phyloP scores from a whole-genome alignment of 2,329 filamentous ascomycete species.

The Chlorencoelia australis region DNA sequence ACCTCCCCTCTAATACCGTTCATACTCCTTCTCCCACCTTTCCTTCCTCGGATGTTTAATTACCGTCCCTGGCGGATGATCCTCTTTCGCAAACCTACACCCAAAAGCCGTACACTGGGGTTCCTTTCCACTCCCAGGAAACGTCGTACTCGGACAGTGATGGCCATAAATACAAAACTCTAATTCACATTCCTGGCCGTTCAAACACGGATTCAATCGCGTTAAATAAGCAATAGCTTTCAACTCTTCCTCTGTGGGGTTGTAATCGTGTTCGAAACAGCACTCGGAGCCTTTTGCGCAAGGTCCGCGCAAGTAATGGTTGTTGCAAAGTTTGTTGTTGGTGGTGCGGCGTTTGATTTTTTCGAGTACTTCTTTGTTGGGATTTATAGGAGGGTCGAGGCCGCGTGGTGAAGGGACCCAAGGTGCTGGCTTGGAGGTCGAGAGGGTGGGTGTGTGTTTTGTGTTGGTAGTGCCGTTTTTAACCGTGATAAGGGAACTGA shows the following conservation, averaged over 20 bases:
- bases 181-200: slow-evolving; percentile 46
- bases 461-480: slow-evolving; percentile 13
- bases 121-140: slow-evolving; percentile 23
- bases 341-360: slow-evolving; percentile 46
- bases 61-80: slow-evolving; percentile 45
- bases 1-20: slow-evolving; percentile 8
- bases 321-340: slow-evolving; percentile 50
- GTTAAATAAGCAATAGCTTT: slow-evolving; percentile 46
- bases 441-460: slow-evolving; percentile 7
- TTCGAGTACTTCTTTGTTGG: slow-evolving; percentile 39
- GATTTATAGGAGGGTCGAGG: slow-evolving; percentile 40
- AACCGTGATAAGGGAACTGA: slow-evolving; percentile 7
- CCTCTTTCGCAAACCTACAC: slow-evolving; percentile 43
- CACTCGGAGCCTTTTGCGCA: slow-evolving; percentile 46
- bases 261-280: slow-evolving; percentile 47
- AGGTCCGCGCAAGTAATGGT: slow-evolving; percentile 47
- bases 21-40: slow-evolving; percentile 15
- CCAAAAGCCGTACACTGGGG: slow-evolving; percentile 42
- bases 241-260: slow-evolving; percentile 42
- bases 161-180: slow-evolving; percentile 54
- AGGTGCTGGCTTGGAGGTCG: slow-evolving; percentile 8
- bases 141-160: slow-evolving; percentile 31
- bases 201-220: slow-evolving; percentile 46
- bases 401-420: slow-evolving; percentile 48
- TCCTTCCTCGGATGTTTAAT: slow-evolving; percentile 23